Evolutionary conservation across 2,329 filamentous ascomycete species (phyloP), one percentile per base, ranked within the genome.

Genomic region (Fonsecaea monophora): DNA sequence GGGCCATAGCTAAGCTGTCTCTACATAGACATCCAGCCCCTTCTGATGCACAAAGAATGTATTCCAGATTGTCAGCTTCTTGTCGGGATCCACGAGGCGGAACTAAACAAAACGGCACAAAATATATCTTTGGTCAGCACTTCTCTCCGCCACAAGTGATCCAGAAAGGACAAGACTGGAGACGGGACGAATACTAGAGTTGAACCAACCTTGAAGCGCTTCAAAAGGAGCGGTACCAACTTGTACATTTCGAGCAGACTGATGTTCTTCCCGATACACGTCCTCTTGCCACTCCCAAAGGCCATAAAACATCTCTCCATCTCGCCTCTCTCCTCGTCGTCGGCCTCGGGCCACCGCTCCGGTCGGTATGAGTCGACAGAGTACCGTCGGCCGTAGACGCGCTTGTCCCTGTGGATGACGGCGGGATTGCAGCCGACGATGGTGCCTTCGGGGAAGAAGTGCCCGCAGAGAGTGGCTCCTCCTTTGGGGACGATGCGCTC

Each of bases 381-480:
- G 10, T 66, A 48, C 75, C 66, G 60, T 7, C 21, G 32, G 12
- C 68, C 68, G 60, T 80, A 84, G 12, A 83, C 74, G 0, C 73
- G 66, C 6, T 48, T 53, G 42, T 87, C 84, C 1, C 88, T 84
- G 72, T 93, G 90, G 32, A 93, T 81, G 21, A 92, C 86, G 89
- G 90, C 92, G 0, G 90, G 86, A 60, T 87, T 91, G 75, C 87
- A 90, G 3, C 90, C 91, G 0, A 92, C 89, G 66, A 90, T 88
- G 0, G 90, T 91, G 9, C 90, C 90, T 1, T 86, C 90, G 4
- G 85, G 85, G 37, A 93, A 81, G 30, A 84, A 81, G 54, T 90
- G 77, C 77, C 92, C 90, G 0, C 90, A 90, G 10, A 87, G 78
- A 75, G 85, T 94, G 0, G 75, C 77, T 68, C 92, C 89, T 32